Conservation (phyloP, 495 filamentous ascomycete genomes). For the Podospora bellae-mahoneyi region DNA sequence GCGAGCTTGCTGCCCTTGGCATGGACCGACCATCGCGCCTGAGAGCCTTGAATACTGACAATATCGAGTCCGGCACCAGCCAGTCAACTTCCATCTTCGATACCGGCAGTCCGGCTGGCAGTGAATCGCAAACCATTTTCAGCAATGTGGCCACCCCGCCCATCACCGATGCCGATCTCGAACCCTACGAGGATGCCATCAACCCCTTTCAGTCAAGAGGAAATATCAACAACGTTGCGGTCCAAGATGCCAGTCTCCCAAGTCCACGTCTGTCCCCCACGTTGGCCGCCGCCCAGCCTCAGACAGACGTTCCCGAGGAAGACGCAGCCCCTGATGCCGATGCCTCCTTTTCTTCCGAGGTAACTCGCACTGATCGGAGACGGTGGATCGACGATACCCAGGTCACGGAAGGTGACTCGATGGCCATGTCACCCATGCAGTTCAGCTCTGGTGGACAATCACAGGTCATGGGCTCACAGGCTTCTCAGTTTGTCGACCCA, state of each 20-base stretch:
- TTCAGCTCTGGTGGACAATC: neutral
- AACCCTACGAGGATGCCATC: slow-evolving; percentile 46
- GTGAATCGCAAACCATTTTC: slow-evolving; percentile 46
- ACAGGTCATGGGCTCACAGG: slow-evolving; percentile 13
- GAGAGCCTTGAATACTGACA: slow-evolving; percentile 36
- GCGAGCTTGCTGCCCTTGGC: slow-evolving; percentile 32
- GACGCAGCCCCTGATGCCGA: slow-evolving; percentile 38
- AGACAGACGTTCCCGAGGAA: slow-evolving; percentile 36
- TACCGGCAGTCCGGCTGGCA: slow-evolving; percentile 43
- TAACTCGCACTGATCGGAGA: slow-evolving; percentile 22
- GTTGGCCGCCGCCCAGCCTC: slow-evolving; percentile 69
- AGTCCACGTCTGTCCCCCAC: slow-evolving; percentile 94
- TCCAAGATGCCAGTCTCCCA: slow-evolving; percentile 86
- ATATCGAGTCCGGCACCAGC: slow-evolving; percentile 39
- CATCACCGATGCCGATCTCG: slow-evolving; percentile 51
- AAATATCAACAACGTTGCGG: slow-evolving; percentile 58
- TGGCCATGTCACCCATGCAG: slow-evolving; percentile 22
- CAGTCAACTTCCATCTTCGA: slow-evolving; percentile 49
- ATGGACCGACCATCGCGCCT: slow-evolving; percentile 33
- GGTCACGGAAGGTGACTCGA: slow-evolving; percentile 26
- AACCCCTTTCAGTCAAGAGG: slow-evolving; percentile 39
- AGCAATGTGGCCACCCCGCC: slow-evolving; percentile 57
- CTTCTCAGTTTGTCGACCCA: slow-evolving; percentile 60
- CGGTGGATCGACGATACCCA: slow-evolving; percentile 32
- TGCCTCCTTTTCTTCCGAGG: slow-evolving; percentile 28